A percentile compares a stretch with the other conserved stretches of the same genome.
Conservation (phyloP, 805 yeast genomes). For the Jamesozyma lodderae region DNA sequence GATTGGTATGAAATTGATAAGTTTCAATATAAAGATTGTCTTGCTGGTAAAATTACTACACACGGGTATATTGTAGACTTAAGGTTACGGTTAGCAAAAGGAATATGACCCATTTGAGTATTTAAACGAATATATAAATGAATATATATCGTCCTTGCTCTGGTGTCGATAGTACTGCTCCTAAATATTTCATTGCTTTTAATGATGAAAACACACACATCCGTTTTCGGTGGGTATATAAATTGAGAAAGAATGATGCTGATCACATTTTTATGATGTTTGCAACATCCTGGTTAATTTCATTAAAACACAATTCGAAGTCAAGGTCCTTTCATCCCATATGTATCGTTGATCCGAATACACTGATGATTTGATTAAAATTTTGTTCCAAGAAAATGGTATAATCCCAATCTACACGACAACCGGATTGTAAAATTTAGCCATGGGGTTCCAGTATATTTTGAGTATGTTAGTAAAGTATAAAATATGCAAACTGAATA, state of each 20-base stretch:
- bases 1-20: conserved; percentile 33
- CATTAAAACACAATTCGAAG: conserved; percentile 2
- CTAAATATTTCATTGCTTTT: conserved; percentile 7
- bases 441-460: no score
- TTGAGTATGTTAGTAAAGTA: no score
- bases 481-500: no score
- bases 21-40: conserved; percentile 8
- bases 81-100: conserved; percentile 3
- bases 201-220: conserved; percentile 10
- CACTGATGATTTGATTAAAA: conserved; percentile 1
- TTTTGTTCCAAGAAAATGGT: conserved; percentile 3
- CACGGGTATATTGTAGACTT: conserved; percentile 7
- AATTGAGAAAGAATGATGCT: conserved; percentile 1
- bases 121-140: conserved; percentile 6
- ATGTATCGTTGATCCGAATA: conserved; percentile 9
- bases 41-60: conserved; percentile 4
- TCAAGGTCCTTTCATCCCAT: conserved; percentile 4
- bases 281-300: neutral
- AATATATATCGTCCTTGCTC: conserved; percentile 9
- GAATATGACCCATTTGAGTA: conserved; percentile 7
- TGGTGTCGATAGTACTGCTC: neutral
- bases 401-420: conserved; percentile 8
- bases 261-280: neutral
- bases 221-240: conserved; percentile 8
- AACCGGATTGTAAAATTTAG: no score